These are phyloP conservation scores for Boletus barrowsii DNA, from an alignment of 768 basidiomycete species.

Conservation along the genomic window DNA sequence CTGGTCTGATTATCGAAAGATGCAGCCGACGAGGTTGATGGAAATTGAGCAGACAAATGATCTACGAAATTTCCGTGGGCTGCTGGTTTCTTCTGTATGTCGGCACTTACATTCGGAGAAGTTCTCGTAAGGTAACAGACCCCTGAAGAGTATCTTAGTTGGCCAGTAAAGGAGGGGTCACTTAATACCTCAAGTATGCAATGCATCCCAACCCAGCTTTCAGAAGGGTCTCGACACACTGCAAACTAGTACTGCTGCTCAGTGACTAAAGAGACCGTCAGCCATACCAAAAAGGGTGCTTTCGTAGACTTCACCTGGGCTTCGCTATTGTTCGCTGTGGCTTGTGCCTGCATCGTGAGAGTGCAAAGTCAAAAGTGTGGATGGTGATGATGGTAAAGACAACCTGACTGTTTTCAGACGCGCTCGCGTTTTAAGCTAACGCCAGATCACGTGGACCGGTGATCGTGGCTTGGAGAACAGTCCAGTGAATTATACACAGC, in stretches of 20 bases:
- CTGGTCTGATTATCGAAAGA: conserved; percentile 38
- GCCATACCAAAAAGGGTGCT: neutral
- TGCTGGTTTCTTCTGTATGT: neutral
- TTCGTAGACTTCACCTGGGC: conserved; percentile 18
- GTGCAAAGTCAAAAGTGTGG: neutral
- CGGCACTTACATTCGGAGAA: conserved; percentile 57
- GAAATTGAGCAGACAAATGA: conserved; percentile 30
- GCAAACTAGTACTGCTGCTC: conserved; percentile 58
- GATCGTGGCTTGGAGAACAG: neutral
- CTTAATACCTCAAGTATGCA: conserved; percentile 62
- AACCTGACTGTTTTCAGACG: conserved; percentile 1
- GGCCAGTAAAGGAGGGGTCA: neutral
- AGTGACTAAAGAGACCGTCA: conserved; percentile 38
- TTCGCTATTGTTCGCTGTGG: conserved; percentile 15
- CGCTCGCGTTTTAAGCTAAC: conserved; percentile 15
- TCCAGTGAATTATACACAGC: too few relatives aligned
- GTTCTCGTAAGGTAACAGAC: conserved; percentile 76
- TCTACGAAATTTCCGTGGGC: conserved; percentile 9
- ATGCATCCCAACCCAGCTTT: conserved; percentile 74
- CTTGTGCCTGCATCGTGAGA: conserved; percentile 27
- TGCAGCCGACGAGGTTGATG: conserved; percentile 30
- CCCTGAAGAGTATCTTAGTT: conserved; percentile 39
- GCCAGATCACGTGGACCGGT: conserved; percentile 20
- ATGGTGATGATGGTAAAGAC: neutral
- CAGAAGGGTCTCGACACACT: conserved; percentile 68